Base-by-base conservation (phyloP, 2,329 filamentous ascomycete species). In the Polychaeton citri region DNA sequence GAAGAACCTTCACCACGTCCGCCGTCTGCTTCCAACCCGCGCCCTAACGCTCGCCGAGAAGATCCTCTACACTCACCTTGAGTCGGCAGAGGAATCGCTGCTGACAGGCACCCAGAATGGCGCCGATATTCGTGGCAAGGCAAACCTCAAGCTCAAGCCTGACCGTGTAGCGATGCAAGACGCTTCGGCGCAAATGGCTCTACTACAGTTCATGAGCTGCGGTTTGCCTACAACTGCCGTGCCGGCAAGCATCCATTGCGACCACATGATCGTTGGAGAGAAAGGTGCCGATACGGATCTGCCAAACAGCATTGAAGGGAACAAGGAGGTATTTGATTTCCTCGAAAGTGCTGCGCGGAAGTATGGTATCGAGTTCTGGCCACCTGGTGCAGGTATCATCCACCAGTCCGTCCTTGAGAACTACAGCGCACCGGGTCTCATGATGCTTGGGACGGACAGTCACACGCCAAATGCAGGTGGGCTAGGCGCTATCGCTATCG, bases 81-180 rank as follows among this genome's bases (percentile, higher is more conserved):
- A 90, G 62, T 82, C 85, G 53, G 75, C 79, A 5, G 87, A 94
- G 62, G 86, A 93, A 59, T 87, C 85, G 24, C 74, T 98, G 36
- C 69, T 94, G 41, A 76, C 74, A 36, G 76, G 77, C 53, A 95
- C 87, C 34, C 73, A 84, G 60, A 84, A 87, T 71, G 88, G 87
- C 47, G 74, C 74, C 35, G 73, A 80, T 52, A 80, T 98, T 43
- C 77, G 90, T 30, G 88, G 88, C 47, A 77, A 77, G 54, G 87
- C 86, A 34, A 96, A 93, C 58, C 71, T 98, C 62, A 93, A 93
- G 68, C 80, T 98, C 60, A 94, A 94, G 63, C 90, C 90, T 16
- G 90, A 98, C 60, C 76, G 90, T 36, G 90, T 96, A 49, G 92
- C 92, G 45, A 98, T 98, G 90, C 90, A 98, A 64, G 90, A 98